Evolutionary conservation across 768 basidiomycete species (phyloP).

Genomic region (Collybiopsis luxurians): DNA sequence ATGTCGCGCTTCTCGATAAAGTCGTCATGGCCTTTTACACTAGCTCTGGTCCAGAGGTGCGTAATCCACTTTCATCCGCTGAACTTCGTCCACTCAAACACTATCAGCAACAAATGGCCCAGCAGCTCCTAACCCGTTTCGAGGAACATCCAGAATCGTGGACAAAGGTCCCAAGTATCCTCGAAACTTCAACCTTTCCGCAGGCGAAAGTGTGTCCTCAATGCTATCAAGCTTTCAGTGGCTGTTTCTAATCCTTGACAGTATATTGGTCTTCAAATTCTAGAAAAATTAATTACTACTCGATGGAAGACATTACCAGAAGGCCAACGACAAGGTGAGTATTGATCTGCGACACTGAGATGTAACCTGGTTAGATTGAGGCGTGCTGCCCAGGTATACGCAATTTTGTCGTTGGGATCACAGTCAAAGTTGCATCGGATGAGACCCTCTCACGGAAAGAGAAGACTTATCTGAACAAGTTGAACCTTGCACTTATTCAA

Average conservation of each 20-base stretch:
- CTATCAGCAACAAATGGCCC: constrained; percentile 87
- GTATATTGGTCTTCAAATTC: constrained; percentile 96
- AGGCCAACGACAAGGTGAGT: constrained; percentile 82
- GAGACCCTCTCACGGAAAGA: constrained; percentile 86
- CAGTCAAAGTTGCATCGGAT: constrained; percentile 91
- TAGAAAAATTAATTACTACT: constrained; percentile 92
- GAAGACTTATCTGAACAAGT: constrained; percentile 93
- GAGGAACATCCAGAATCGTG: constrained; percentile 96
- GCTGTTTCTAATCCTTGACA: constrained; percentile 27
- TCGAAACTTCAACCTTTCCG: constrained; percentile 79
- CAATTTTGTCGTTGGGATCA: constrained; percentile 93
- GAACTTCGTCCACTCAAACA: constrained; percentile 8
- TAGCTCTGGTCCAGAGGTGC: constrained; percentile 78
- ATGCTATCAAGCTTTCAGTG: neutral
- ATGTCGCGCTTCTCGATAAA: constrained; percentile 89
- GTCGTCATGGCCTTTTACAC: constrained; percentile 93
- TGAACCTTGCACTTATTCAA: constrained; percentile 94
- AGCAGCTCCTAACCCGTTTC: constrained; percentile 91
- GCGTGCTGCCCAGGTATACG: constrained; percentile 66
- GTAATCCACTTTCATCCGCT: constrained; percentile 18
- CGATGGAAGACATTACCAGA: constrained; percentile 96
- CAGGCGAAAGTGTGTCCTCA: constrained; percentile 69
- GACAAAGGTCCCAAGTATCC: constrained; percentile 93
- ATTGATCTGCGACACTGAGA: too few relatives aligned
- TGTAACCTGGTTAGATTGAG: neutral